Conservation (phyloP, 2,329 filamentous ascomycete genomes). For the Colletotrichum phormii region DNA sequence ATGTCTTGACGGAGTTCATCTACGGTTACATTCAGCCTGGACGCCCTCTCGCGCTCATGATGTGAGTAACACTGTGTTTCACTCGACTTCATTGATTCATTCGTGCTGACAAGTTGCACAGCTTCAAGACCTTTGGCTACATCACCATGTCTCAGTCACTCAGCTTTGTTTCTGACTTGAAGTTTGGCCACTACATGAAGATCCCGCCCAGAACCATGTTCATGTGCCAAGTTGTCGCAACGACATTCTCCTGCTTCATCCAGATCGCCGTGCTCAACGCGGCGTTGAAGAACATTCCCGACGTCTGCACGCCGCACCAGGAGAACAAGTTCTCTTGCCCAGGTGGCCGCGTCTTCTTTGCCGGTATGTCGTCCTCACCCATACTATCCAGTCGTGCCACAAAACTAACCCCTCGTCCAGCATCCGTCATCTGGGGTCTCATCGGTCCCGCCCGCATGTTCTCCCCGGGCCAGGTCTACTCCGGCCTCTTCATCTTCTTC, state of each 20-base stretch:
- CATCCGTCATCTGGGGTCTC: slow-evolving; percentile 76
- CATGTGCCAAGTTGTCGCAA: slow-evolving; percentile 73
- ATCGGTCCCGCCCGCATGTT: slow-evolving; percentile 74
- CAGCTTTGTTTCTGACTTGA: slow-evolving; percentile 73
- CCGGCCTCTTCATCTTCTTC: slow-evolving; percentile 70
- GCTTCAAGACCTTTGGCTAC: slow-evolving; percentile 73
- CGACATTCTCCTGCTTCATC: slow-evolving; percentile 74
- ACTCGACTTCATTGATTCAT: not conserved
- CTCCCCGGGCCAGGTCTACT: slow-evolving; percentile 71
- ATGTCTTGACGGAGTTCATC: slow-evolving; percentile 80
- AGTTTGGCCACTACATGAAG: slow-evolving; percentile 81
- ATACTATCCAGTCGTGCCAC: not conserved
- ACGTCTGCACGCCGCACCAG: slow-evolving; percentile 70
- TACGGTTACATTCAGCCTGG: slow-evolving; percentile 82
- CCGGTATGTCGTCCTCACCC: slow-evolving; percentile 52
- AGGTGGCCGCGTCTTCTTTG: slow-evolving; percentile 73
- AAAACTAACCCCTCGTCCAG: slow-evolving; percentile 44
- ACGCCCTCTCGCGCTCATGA: slow-evolving; percentile 78
- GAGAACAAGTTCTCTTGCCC: slow-evolving; percentile 72
- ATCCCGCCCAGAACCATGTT: slow-evolving; percentile 76
- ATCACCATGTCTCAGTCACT: slow-evolving; percentile 75
- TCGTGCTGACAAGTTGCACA: slow-evolving; percentile 43
- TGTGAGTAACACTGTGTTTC: slow-evolving; percentile 55
- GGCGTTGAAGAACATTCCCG: slow-evolving; percentile 69
- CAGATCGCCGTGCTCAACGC: slow-evolving; percentile 74